Conservation (phyloP, 192 early-diverging fungal species). For the Coemansia furcata region DNA sequence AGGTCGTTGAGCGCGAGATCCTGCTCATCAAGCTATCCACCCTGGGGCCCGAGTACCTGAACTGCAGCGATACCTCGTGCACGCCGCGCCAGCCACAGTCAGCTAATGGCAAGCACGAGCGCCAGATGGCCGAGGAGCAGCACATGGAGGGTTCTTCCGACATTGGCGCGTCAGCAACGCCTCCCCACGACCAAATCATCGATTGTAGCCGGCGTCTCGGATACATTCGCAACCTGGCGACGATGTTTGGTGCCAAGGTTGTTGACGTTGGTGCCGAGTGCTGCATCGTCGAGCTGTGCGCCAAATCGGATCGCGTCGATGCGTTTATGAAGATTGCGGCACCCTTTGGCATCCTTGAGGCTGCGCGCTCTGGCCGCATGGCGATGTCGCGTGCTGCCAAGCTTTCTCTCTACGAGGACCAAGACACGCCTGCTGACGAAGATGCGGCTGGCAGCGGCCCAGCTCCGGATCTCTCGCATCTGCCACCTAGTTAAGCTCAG, state of each 20-base stretch:
- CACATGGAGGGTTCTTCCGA: slow-evolving; percentile 14
- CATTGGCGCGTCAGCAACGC: slow-evolving; percentile 1
- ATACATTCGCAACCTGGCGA: slow-evolving; percentile 61
- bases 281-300: slow-evolving; percentile 82
- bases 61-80: slow-evolving; percentile 35
- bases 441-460: slow-evolving; percentile 38
- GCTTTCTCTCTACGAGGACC: slow-evolving; percentile 66
- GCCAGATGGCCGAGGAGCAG: slow-evolving; percentile 25
- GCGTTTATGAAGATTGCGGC: slow-evolving; percentile 91
- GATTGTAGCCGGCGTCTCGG: slow-evolving; percentile 57
- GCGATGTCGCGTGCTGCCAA: slow-evolving; percentile 92
- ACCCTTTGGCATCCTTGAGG: slow-evolving; percentile 95
- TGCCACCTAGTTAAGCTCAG: slow-evolving; percentile 86
- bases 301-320: slow-evolving; percentile 85
- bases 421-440: slow-evolving; percentile 55
- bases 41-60: slow-evolving; percentile 60
- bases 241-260: slow-evolving; percentile 81
- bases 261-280: slow-evolving; percentile 86
- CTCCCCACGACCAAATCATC: slow-evolving; percentile 68
- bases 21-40: slow-evolving; percentile 93
- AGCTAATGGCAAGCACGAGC: slow-evolving; percentile 35
- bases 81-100: slow-evolving; percentile 43
- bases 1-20: slow-evolving; percentile 89
- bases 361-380: slow-evolving; percentile 92
- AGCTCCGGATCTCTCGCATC: slow-evolving; percentile 81